Conservation (phyloP, 331 rosid genomes). For the Cydonia oblonga region DNA sequence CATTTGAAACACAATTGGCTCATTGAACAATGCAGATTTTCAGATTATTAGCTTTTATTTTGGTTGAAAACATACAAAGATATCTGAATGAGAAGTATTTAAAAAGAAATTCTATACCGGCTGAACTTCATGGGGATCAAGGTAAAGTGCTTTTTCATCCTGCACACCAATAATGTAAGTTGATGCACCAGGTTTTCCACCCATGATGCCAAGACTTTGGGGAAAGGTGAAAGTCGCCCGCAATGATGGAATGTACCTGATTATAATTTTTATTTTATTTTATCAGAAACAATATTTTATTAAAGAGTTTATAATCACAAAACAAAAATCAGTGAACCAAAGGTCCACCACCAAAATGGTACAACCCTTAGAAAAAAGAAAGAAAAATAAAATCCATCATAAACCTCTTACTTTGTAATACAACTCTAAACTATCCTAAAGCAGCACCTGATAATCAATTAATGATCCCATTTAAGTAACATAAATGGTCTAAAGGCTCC, state of each 20-base stretch:
- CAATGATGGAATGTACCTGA: constrained; percentile 81
- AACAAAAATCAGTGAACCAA: background rate
- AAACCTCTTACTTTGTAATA: background rate
- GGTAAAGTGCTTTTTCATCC: constrained; percentile 76
- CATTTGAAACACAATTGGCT: background rate
- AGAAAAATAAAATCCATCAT: background rate
- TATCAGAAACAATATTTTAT: background rate
- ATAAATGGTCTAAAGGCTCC: background rate
- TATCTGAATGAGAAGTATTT: background rate
- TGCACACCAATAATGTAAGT: constrained; percentile 88
- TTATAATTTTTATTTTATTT: constrained; percentile 4
- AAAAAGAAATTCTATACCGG: constrained; percentile 31
- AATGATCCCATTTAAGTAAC: background rate
- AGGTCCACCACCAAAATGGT: background rate
- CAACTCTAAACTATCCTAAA: background rate
- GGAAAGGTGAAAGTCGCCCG: constrained; percentile 76
- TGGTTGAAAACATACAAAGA: background rate
- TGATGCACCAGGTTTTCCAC: constrained; percentile 88
- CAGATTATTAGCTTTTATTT: background rate
- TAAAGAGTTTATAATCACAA: background rate
- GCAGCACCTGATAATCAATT: constrained; percentile 34
- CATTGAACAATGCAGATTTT: background rate
- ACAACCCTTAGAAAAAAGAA: background rate
- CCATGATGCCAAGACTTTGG: constrained; percentile 93
- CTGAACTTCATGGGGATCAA: constrained; percentile 95